Conservation (phyloP, 768 basidiomycete species). For the Psilocybe cyanescens region DNA sequence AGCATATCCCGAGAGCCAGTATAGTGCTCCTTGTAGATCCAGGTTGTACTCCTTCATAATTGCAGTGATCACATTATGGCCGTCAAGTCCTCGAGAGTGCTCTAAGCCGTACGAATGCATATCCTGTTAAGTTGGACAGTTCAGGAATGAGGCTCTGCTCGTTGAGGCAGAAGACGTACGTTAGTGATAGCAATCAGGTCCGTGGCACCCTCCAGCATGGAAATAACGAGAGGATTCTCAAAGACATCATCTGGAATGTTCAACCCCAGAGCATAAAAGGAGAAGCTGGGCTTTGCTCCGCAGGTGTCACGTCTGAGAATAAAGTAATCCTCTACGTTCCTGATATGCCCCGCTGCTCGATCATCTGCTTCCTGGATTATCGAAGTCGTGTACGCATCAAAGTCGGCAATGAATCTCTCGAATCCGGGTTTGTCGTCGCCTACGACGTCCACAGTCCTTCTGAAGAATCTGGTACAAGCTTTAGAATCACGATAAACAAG, state of each 20-base stretch:
- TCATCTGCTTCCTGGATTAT: slow-evolving; percentile 50
- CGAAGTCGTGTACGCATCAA: slow-evolving; percentile 30
- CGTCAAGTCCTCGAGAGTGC: slow-evolving; percentile 35
- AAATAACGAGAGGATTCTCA: slow-evolving; percentile 37
- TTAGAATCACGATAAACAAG: not conserved
- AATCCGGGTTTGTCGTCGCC: slow-evolving; percentile 21
- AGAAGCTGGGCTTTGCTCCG: slow-evolving; percentile 45
- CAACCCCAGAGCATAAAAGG: slow-evolving; percentile 38
- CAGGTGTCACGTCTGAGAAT: slow-evolving; percentile 43
- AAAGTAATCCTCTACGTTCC: slow-evolving; percentile 45
- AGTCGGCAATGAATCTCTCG: slow-evolving; percentile 26
- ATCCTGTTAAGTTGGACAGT: slow-evolving; percentile 19
- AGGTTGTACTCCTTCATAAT: slow-evolving; percentile 49
- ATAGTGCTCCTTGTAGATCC: slow-evolving; percentile 42
- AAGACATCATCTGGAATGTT: slow-evolving; percentile 46
- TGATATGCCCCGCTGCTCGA: slow-evolving; percentile 34
- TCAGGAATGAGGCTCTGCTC: not conserved
- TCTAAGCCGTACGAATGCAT: slow-evolving; percentile 34
- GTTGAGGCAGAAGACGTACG: slow-evolving; percentile 22
- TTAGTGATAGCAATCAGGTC: slow-evolving; percentile 43
- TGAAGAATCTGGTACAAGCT: slow-evolving; percentile 32
- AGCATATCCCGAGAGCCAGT: slow-evolving; percentile 38
- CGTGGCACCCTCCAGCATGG: slow-evolving; percentile 29
- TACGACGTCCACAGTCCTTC: slow-evolving; percentile 16
- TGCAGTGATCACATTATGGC: slow-evolving; percentile 51